Evolutionary conservation across 2,329 filamentous ascomycete species (phyloP), one percentile per base, ranked within the genome.

Genomic region (Cladorrhinum sp.): DNA sequence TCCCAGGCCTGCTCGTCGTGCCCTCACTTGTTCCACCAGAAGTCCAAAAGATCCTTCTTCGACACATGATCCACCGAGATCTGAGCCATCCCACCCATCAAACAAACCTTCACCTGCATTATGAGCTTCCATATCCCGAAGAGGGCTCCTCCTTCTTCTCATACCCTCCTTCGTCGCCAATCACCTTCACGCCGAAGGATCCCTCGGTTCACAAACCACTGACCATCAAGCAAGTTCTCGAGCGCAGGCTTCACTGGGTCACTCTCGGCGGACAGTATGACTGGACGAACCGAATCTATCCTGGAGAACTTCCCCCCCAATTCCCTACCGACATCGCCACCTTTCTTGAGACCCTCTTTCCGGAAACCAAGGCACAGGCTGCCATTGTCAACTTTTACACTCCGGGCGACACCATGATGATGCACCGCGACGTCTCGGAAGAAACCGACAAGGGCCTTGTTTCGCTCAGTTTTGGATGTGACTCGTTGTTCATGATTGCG

Each of bases 201-300:
- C 80, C 89, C 0, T 65, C 73, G 0, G 75, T 92, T n/a, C 93
- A 97, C 75, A 90, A 88, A 63, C 82, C 91, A 2, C 78, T 97
- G 9, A 82, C 84, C 1, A 79, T 90, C 57, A 79, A 83, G 54
- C 87, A 88, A 69, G 85, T 94, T 28, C 80, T 98, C 49, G 84
- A 87, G 60, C 89, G 88, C 64, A 93, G 91, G 64, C 82, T 98
- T 23, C 91, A 94, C 67, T 99, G 95, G 95, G 85, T 96, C 48
- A 98, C 94, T 0, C 83, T 99, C 2, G 95, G 95, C 55, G 94
- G 92, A 0, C 95, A 98, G 73, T 98, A 98, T 74, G 91, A 98
- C 77, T 98, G 94, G 95, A 96, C 92, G 0, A 84, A 86, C 60
- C 93, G 96, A 66, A 77, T 85, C 12, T 98, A 98, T 71, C 92